Evolutionary conservation across 306 rosid genomes (phyloP).

Genomic region (Gleditsia sinensis): DNA sequence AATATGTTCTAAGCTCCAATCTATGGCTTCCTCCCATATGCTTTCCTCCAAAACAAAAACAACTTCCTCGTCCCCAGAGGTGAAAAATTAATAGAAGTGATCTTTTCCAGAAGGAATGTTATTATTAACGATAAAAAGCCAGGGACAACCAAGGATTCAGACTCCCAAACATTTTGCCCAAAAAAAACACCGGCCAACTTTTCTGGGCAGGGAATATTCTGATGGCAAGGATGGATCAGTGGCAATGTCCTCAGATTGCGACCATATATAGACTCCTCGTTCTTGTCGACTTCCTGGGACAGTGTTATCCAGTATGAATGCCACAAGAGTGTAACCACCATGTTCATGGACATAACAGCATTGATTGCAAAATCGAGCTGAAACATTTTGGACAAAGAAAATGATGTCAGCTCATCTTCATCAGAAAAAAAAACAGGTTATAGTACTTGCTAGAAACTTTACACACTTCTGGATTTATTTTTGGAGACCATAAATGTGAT

Average conservation of each 20-base stretch:
- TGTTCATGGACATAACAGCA: conserved; percentile 85
- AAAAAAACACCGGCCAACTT: conserved; percentile 46
- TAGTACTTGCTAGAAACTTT: not conserved
- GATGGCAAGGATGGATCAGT: conserved; percentile 60
- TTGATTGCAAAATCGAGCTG: conserved; percentile 91
- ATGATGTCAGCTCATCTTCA: conserved; percentile 36
- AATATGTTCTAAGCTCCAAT: conserved; percentile 12
- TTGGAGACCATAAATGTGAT: not conserved
- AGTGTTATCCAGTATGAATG: conserved; percentile 80
- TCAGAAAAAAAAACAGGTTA: not conserved
- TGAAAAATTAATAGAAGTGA: conserved; percentile 24
- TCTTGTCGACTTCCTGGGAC: conserved; percentile 84
- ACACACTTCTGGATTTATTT: not conserved
- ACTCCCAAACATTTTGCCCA: conserved; percentile 57
- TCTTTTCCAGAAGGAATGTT: conserved; percentile 1
- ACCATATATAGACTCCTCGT: conserved; percentile 84
- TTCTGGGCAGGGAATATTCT: conserved; percentile 73
- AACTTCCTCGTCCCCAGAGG: not conserved
- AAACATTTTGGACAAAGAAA: conserved; percentile 31
- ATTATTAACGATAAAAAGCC: not conserved
- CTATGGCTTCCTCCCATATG: not conserved
- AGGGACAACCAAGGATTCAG: conserved; percentile 32
- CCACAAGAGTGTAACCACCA: conserved; percentile 87
- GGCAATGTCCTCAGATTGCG: conserved; percentile 55
- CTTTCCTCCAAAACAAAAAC: not conserved